Base-by-base conservation (phyloP, 768 basidiomycete genomes). In the Piloderma croceum region DNA sequence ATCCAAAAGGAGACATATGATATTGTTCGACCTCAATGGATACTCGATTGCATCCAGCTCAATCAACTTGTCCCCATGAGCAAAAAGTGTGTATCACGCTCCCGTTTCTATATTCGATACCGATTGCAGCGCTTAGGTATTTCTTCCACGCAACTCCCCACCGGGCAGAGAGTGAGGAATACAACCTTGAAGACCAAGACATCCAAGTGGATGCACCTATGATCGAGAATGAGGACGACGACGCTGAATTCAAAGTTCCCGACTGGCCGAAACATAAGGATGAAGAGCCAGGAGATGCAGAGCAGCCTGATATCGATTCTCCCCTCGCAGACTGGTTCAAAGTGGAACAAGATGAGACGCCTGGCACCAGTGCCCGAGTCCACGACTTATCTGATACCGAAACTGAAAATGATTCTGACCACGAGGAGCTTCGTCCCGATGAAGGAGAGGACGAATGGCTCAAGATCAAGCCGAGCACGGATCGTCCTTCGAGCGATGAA, bases 21-120 rank as follows among this genome's bases (percentile, higher is more conserved):
- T 47, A 78, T 94, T 36, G 64, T 94, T 44, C 80, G 74, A 41
- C 89, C 93, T 1, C 63, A 73, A 21, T 98, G 92, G 91, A 67
- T 98, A 39, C 54, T 69, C 25, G 87, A 91, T 53, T 92, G 83
- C 18, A 69, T 93, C n/a, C 67, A 70, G 5, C 63, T 66, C 21
- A 73, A 70, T 9, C 64, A 74, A 42, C 65, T 69, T 15, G 60
- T 77, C 20, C 81, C 88, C 1, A 62, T 92, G 43, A 69, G 59
- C 27, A 81, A 82, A 61, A 83, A 77, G 90, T 91, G 51, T 36
- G 53, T 27, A 19, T 40, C 6, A 44, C 24, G 9, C 24, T 3
- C n/a, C 7, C 34, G 25, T 45, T 39, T 22, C 12, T 20, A 32
- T 6, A 20, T 34, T 32, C 10, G 23, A 4, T 9, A 13, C 38